Evolutionary conservation across 2,329 filamentous ascomycete species (phyloP).

Genomic region (Curvularia spicifera): DNA sequence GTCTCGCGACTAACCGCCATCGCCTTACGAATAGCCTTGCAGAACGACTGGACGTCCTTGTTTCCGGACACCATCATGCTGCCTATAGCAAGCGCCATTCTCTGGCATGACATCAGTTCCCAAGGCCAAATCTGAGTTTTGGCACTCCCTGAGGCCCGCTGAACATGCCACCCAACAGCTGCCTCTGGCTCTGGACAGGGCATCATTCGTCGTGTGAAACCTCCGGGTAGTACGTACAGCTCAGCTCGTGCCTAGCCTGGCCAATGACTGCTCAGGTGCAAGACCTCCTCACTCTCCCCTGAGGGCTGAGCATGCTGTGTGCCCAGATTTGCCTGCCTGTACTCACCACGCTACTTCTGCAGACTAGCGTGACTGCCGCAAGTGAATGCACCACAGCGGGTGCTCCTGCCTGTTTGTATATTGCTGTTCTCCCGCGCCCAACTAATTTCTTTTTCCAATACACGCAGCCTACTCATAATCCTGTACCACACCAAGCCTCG

Average conservation of each 20-base stretch:
- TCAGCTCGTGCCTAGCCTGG: constrained; percentile 23
- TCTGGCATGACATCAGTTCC: background rate
- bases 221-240: constrained; percentile 12
- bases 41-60: background rate
- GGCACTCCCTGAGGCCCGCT: too few relatives aligned
- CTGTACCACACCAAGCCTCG: background rate
- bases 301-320: constrained; percentile 4
- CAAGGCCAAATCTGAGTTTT: too few relatives aligned
- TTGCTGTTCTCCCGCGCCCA: background rate
- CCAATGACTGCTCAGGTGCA: constrained; percentile 19
- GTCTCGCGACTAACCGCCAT: constrained; percentile 1
- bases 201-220: background rate
- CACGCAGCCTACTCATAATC: background rate
- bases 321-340: background rate
- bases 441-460: background rate
- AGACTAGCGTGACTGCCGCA: background rate
- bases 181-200: background rate
- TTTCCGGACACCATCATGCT: background rate
- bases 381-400: background rate
- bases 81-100: background rate
- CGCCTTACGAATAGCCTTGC: background rate
- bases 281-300: background rate
- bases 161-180: too few relatives aligned
- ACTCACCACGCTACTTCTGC: background rate
- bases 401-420: background rate